Base-by-base conservation (phyloP, 2,329 filamentous ascomycete genomes). In the Trichoderma atrobrunneum region DNA sequence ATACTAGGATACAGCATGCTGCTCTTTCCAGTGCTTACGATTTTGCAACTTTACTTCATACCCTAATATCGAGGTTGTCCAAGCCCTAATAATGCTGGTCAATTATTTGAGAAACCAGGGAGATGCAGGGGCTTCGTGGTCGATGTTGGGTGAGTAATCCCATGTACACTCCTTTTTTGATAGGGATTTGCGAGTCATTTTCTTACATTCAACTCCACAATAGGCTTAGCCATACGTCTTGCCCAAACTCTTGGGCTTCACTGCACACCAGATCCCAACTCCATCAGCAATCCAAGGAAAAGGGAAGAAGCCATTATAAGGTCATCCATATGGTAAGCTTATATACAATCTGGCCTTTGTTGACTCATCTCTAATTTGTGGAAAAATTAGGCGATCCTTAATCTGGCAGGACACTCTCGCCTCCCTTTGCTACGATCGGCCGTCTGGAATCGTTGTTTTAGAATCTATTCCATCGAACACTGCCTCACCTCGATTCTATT, bases 41-140 rank as follows among this genome's bases (percentile, higher is more conserved):
- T 67, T 56, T 28, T 56, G 64, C 64, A 67, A 67, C 51, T 67
- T 67, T 56, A 67, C 64, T 28, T 67, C 64, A 16, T 67, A 67
- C n/a, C 64, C 64, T 36, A 67, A 57, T 24, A 26, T 67, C 7
- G 64, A 67, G 32, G 64, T 67, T 57, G 64, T 67, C 14, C 64
- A 67, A 26, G 21, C 64, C 32, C 26, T 67, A 28, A 67, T 67
- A 36, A 67, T 57, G 48, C 16, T 67, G 30, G 64, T 67, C 21
- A 67, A 67, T 34, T 67, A 67, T n/a, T 28, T 67, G 21, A 67
- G 64, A 18, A 67, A 67, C 21, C 64, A 67, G 51, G 64, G 64
- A 14, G 64, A 67, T 56, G 64, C 64, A 56, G 64, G 64, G 30
- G 64, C 64, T 26, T 67, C 64, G n/a, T 67, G 64, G 64, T 67